Evolutionary conservation across 1,284 basidiomycete species (phyloP), one percentile per base, ranked within the genome.

Genomic region (Austropuccinia psidii): DNA sequence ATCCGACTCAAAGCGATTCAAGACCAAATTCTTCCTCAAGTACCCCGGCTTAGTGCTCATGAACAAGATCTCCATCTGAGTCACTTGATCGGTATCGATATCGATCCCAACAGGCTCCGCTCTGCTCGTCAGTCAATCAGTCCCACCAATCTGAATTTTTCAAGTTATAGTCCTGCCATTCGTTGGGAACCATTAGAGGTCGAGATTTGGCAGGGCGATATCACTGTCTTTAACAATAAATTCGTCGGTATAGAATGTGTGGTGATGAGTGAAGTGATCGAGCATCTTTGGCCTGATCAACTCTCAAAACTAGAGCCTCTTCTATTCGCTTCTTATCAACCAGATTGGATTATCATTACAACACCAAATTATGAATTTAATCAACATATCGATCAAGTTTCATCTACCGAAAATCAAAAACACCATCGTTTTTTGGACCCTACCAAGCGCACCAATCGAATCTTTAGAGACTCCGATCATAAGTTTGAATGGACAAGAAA

Each of bases 301-400:
- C n/a, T 72, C 27, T 29, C 45, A 9, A 43, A 33, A 27, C 61
- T 21, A 11, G 37, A 47, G 31, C 68, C 57, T 8, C 39, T 72
- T 13, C 5, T 72, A 17, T 72, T 72, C 39, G 68, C 39, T 4
- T 19, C 0, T 35, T 72, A 72, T 47, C 39, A 41, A 15, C 68
- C 68, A 6, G 17, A 58, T 19, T 45, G 24, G 57, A 52, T 72
- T 5, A n/a, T 72, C 45, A 61, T 72, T 31, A 72, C 68, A 15
- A 72, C 68, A 31, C 68, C 68, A n/a, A 72, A 72, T 39, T 33
- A 72, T 47, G 57, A 72, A n/a, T 72, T 72, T 27, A 72, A 72
- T 33, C 57, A 21, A 17, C 41, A 72, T 33, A 58, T 72, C 31
- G 68, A 61, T 21, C 39, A 66, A 17, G 49, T 31, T 24, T 49